Evolutionary conservation across 1,284 basidiomycete species (phyloP), one percentile per base, ranked within the genome.

Genomic region (Moniliella sp.): DNA sequence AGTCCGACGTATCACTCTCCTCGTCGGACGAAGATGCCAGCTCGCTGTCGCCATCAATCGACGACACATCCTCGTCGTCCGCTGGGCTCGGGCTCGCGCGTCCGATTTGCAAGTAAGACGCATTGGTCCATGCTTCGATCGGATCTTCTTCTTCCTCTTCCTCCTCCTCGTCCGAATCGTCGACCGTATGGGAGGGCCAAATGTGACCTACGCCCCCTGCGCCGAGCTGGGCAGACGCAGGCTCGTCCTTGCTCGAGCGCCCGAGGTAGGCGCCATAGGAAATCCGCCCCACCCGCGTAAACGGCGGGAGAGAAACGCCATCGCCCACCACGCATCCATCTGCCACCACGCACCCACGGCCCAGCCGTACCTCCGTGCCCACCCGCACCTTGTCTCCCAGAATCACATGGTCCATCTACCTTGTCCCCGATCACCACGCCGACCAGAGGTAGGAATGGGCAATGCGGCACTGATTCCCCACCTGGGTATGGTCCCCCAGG

Each of bases 401-500:
- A 66, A 5, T n/a, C n/a, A n/a, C n/a, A n/a, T n/a, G n/a, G n/a
- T n/a, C 80, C 84, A 16, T 93, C 43, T 33, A 68, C 54, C 14
- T 56, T 61, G 10, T 65, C 64, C 42, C 75, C 70, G 28, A 94
- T 66, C 19, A 69, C 64, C n/a, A n/a, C n/a, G n/a, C n/a, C n/a
- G n/a, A n/a, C n/a, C n/a, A n/a, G n/a, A n/a, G n/a, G n/a, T n/a
- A n/a, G n/a, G n/a, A n/a, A n/a, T n/a, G n/a, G n/a, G n/a, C n/a
- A n/a, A n/a, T n/a, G n/a, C n/a, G n/a, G 51, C 76, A 80, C 30
- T 73, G 69, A 25, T 73, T 67, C n/a, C 79, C 84, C 15, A 58
- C 34, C 8, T 18, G 14, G n/a, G 45, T 37, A 17, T 35, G 35
- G 17, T 41, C 41, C 41, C 48, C 52, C 27, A 58, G 23, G 36